A percentile compares a stretch with the other conserved stretches of the same genome.
phyloP scores from a whole-genome alignment of 2,329 filamentous ascomycete species.

The Cladosporium sp. region DNA sequence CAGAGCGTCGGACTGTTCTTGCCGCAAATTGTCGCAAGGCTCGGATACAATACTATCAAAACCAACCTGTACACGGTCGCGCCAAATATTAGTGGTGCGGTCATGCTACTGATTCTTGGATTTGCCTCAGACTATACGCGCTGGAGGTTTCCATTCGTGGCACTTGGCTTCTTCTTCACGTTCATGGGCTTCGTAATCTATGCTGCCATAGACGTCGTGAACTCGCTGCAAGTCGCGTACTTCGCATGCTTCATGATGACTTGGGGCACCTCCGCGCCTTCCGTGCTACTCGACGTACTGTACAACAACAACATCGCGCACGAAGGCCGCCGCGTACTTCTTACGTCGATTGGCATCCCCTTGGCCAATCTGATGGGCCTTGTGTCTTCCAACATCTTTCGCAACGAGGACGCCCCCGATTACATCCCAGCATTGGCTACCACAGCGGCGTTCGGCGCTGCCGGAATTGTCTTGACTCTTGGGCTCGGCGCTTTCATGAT shows the following conservation, averaged over 20 bases:
- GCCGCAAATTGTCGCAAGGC: conserved; percentile 56
- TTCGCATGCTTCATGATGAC: conserved; percentile 81
- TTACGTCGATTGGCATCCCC: conserved; percentile 72
- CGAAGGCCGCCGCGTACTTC: conserved; percentile 68
- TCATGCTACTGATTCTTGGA: conserved; percentile 70
- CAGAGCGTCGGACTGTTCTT: conserved; percentile 59
- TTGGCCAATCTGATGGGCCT: conserved; percentile 76
- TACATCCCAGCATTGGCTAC: conserved; percentile 67
- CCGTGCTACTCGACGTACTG: conserved; percentile 67
- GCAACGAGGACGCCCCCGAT: conserved; percentile 62
- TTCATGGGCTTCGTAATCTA: conserved; percentile 80
- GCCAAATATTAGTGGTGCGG: conserved; percentile 72
- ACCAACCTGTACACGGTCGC: conserved; percentile 83
- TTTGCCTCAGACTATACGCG: conserved; percentile 67
- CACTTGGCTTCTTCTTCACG: conserved; percentile 70
- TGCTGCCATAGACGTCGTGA: conserved; percentile 64
- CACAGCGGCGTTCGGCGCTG: conserved; percentile 63
- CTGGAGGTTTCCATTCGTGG: conserved; percentile 73
- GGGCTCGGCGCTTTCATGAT: conserved; percentile 64
- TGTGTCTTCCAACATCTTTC: conserved; percentile 68
- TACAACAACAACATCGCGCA: conserved; percentile 84
- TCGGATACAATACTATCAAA: conserved; percentile 58
- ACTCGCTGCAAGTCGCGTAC: conserved; percentile 66
- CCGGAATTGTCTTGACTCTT: conserved; percentile 57
- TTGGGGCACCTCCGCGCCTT: conserved; percentile 73